Conservation (phyloP, 345 rosid genomes). For the Erodium maritimum region DNA sequence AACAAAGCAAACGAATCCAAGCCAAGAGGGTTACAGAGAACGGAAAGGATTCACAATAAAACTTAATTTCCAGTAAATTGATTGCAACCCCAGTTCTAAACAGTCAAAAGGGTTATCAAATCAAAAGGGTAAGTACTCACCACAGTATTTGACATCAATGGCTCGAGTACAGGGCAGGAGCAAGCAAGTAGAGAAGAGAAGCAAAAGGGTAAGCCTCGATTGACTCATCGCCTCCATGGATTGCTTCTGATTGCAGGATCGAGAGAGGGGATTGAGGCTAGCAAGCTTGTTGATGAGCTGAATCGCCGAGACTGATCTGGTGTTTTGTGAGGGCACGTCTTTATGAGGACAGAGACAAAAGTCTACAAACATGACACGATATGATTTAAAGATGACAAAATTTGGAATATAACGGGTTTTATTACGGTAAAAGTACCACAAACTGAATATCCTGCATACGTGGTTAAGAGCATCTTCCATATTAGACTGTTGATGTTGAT, state of each 20-base stretch:
- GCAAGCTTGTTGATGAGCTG: background rate
- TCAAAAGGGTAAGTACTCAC: background rate
- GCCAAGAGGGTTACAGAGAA: background rate
- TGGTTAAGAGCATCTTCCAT: too few species aligned
- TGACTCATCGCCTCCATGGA: background rate
- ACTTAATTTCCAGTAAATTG: background rate
- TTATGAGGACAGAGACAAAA: background rate
- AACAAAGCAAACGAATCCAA: background rate
- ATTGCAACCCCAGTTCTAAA: background rate
- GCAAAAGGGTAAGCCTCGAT: background rate
- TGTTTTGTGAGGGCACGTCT: background rate
- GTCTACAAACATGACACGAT: background rate
- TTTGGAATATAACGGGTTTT: background rate
- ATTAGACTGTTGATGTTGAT: too few species aligned
- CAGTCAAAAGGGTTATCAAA: background rate
- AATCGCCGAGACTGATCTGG: background rate
- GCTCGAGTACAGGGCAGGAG: background rate
- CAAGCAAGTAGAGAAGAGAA: background rate
- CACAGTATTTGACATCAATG: constrained; percentile 1
- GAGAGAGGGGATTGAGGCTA: too few species aligned
- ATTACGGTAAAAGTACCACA: too few species aligned
- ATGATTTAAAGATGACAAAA: background rate
- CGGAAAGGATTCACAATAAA: background rate
- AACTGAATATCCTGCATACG: too few species aligned
- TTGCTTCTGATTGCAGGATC: background rate